These are phyloP conservation scores for Sanchytrium tribonematis DNA, from an alignment of 371 early-diverging fungal genomes.

Conservation along the genomic window DNA sequence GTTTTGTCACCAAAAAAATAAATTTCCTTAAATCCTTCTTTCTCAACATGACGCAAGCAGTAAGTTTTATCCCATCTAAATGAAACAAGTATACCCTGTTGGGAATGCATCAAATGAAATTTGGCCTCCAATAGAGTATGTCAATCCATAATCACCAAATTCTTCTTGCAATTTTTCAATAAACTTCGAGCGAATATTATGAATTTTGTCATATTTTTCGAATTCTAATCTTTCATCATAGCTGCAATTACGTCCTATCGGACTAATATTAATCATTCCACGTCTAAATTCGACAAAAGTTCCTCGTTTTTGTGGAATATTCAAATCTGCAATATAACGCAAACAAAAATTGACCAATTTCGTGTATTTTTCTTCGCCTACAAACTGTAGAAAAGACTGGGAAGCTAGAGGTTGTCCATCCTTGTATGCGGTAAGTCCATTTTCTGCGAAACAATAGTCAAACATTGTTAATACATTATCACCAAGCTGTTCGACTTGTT, in stretches of 20 bases:
- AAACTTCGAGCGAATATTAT: slow-evolving; percentile 54
- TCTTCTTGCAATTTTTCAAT: slow-evolving; percentile 51
- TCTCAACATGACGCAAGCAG: slow-evolving; percentile 69
- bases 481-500: slow-evolving; percentile 96
- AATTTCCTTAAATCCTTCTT: slow-evolving; percentile 61
- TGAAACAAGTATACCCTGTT: slow-evolving; percentile 32
- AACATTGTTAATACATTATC: slow-evolving; percentile 35
- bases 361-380: slow-evolving; percentile 91
- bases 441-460: slow-evolving; percentile 96
- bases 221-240: slow-evolving; percentile 76
- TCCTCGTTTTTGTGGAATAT: slow-evolving; percentile 86
- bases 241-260: slow-evolving; percentile 93
- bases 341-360: slow-evolving; percentile 77
- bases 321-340: slow-evolving; percentile 75
- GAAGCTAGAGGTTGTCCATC: slow-evolving; percentile 39
- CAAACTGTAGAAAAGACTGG: slow-evolving; percentile 64
- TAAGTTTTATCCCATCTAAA: slow-evolving; percentile 34
- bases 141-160: slow-evolving; percentile 63
- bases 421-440: slow-evolving; percentile 89
- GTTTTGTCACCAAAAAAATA: slow-evolving; percentile 99
- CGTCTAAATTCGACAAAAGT: slow-evolving; percentile 96
- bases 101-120: slow-evolving; percentile 99
- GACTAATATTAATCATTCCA: slow-evolving; percentile 98
- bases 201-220: slow-evolving; percentile 63
- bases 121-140: slow-evolving; percentile 96